Conservation (phyloP, 2,329 filamentous ascomycete genomes). For the Epichloe typhina region DNA sequence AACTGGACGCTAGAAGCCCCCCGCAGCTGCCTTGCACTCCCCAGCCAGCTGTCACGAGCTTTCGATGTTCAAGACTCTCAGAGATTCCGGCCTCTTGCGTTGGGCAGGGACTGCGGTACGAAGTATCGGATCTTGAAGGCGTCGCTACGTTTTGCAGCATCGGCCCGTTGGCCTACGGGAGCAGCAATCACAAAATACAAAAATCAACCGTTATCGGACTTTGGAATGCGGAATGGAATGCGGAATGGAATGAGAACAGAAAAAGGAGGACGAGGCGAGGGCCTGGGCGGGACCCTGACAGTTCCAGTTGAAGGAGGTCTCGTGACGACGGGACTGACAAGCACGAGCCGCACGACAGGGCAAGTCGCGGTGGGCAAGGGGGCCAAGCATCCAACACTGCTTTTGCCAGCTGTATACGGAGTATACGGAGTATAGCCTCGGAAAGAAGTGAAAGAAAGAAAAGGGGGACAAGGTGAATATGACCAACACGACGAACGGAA, state of each 20-base stretch:
- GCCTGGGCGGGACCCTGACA: neutral
- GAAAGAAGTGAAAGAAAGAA: too few species aligned
- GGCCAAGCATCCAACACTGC: neutral
- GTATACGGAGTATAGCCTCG: too few species aligned
- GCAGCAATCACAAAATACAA: neutral
- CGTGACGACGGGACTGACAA: neutral
- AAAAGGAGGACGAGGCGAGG: neutral
- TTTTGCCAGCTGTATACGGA: too few species aligned
- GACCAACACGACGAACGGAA: neutral
- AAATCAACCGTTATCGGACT: neutral
- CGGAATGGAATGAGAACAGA: neutral
- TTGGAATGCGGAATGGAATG: neutral
- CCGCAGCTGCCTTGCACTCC: too few species aligned
- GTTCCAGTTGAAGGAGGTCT: neutral
- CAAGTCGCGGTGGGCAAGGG: neutral
- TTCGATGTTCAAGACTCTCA: neutral
- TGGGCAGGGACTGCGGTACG: neutral
- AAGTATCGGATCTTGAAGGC: neutral
- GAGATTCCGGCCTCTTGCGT: neutral
- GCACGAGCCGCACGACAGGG: neutral
- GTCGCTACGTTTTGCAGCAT: neutral
- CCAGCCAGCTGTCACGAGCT: neutral
- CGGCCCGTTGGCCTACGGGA: neutral
- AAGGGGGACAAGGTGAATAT: neutral
- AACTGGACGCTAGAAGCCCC: too few species aligned